These are phyloP conservation scores for Pestalotiopsis sp. DNA, from an alignment of 2,329 filamentous ascomycete species.

Conservation along the genomic window DNA sequence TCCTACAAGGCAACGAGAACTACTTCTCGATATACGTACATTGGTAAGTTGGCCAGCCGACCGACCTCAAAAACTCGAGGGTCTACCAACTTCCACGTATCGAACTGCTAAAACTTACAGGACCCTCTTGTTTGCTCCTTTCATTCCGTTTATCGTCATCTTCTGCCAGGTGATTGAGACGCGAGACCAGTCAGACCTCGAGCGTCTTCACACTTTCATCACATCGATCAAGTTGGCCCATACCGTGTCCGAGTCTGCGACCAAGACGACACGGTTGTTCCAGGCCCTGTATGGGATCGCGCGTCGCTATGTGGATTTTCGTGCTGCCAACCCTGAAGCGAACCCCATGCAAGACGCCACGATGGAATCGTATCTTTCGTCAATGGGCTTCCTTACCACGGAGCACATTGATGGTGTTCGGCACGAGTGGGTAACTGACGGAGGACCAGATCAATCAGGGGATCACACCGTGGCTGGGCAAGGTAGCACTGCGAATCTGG, in stretches of 20 bases:
- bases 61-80: neutral
- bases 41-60: slow-evolving; percentile 40
- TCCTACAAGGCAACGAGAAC: slow-evolving; percentile 41
- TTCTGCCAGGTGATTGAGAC: slow-evolving; percentile 61
- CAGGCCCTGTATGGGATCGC: slow-evolving; percentile 65
- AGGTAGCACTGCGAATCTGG: neutral
- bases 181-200: slow-evolving; percentile 51
- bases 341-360: neutral
- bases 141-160: slow-evolving; percentile 61
- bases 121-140: slow-evolving; percentile 59
- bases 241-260: slow-evolving; percentile 58
- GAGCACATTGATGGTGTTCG: neutral
- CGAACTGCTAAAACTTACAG: slow-evolving; percentile 29
- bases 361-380: neutral
- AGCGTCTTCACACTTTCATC: slow-evolving; percentile 58
- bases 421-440: neutral
- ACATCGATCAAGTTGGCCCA: slow-evolving; percentile 54
- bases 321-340: slow-evolving; percentile 46
- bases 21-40: slow-evolving; percentile 52
- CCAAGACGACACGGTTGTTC: slow-evolving; percentile 64
- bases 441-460: neutral
- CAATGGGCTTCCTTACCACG: neutral
- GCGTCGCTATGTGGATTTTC: slow-evolving; percentile 57
- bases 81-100: neutral
- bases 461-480: neutral